Base-by-base conservation (phyloP, 2,329 filamentous ascomycete genomes). In the Alternaria gansuensis region DNA sequence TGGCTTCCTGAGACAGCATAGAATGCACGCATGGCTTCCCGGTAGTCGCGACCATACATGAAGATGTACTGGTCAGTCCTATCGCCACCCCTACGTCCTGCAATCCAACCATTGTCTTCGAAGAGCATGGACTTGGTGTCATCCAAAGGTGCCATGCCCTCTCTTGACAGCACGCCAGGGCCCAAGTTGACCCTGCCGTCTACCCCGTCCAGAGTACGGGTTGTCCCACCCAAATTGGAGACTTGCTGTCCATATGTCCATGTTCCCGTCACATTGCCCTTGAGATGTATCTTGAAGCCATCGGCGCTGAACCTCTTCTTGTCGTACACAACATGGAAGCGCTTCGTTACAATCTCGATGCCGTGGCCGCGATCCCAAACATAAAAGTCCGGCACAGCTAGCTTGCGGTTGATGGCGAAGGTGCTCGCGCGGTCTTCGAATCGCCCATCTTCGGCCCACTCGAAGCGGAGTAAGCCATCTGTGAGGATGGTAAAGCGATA, bases 401-500 rank as follows among this genome's bases (percentile, higher is more conserved):
- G 77, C 10, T 78, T 73, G 26, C 87, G 80, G 62, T 85, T 83
- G 55, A 85, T 78, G n/a, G 86, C 87, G 68, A 89, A 86, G 9
- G 83, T 84, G 0, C 85, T 88, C 0, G 85, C 83, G 4, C 86
- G 82, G 68, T 89, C 86, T 68, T 89, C 87, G 65, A 89, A 89
- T 33, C 77, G 68, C 48, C 83, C 81, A 61, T 89, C 86, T 10
- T 80, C 77, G 0, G 86, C 82, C 85, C 85, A 89, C 75, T 89
- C 87, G 61, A 85, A 88, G 31, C 87, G 84, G 28, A 89, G 63
- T 2, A 88, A 77, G 2, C 82, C 78, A 50, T 87, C 82, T 9
- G 81, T 82, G 46, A 89, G 78, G 45, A 89, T 63, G 8, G 84
- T 88, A 70, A 89, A 88, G 53, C 87, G 84, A 72, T 85, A 88